Evolutionary conservation across 108 stramenopile genomes (phyloP).

Genomic region (Cyclotella kingstonii): DNA sequence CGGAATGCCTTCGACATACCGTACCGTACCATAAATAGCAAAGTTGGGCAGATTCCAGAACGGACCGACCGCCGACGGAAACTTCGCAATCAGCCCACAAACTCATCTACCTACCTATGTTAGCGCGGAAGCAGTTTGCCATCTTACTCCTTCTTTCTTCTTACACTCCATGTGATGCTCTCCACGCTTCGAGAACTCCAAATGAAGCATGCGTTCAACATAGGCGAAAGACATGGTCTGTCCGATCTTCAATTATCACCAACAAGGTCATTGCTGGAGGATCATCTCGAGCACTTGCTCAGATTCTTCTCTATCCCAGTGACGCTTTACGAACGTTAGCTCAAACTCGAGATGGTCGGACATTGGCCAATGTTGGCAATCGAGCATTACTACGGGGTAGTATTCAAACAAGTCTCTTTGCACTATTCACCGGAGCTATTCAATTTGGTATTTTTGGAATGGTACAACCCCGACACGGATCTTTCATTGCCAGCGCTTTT

Average conservation of each 20-base stretch:
- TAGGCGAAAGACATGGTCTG: not conserved
- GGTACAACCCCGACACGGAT: conserved; percentile 21
- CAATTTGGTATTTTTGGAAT: conserved; percentile 62
- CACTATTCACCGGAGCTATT: conserved; percentile 56
- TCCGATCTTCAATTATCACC: not conserved
- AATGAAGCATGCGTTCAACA: too few relatives aligned
- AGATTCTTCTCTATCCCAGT: conserved; percentile 61
- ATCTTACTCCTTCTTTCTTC: too few relatives aligned
- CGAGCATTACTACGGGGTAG: conserved; percentile 50
- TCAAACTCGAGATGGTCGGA: conserved; percentile 63
- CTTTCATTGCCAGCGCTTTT: conserved; percentile 46
- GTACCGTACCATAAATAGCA: too few relatives aligned
- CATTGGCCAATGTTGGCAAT: conserved; percentile 53
- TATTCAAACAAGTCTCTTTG: conserved; percentile 58
- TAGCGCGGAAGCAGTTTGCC: too few relatives aligned
- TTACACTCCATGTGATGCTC: too few relatives aligned
- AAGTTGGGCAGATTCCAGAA: too few relatives aligned
- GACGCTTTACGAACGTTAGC: conserved; percentile 71
- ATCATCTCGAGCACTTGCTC: conserved; percentile 44
- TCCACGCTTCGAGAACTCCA: too few relatives aligned
- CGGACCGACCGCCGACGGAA: too few relatives aligned
- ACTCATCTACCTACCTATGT: too few relatives aligned
- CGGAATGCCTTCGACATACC: too few relatives aligned
- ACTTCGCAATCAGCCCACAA: too few relatives aligned
- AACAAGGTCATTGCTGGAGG: conserved; percentile 57